A percentile compares a stretch with the other conserved stretches of the same genome.
Evolutionary conservation across 2,329 filamentous ascomycete genomes (phyloP).

Genomic region (Sporothrix euskadiensis): DNA sequence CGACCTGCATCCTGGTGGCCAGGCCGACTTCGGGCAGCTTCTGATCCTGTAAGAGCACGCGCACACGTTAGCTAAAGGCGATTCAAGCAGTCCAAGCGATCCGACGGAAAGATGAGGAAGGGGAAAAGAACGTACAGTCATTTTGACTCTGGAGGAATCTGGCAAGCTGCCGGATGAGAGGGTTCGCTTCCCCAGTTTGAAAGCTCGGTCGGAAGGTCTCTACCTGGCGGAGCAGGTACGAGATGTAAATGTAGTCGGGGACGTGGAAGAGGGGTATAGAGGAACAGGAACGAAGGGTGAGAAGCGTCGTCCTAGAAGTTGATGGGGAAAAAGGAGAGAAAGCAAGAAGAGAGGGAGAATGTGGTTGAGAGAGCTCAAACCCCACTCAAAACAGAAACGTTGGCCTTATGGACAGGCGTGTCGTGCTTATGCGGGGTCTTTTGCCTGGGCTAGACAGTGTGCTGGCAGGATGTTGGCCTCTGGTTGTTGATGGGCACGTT

Average conservation of each 20-base stretch:
- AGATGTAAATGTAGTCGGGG: background rate
- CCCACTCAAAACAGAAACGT: slow-evolving; percentile 23
- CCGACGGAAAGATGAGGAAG: no score
- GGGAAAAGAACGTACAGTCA: slow-evolving; percentile 54
- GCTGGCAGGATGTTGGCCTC: background rate
- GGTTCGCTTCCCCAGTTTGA: slow-evolving; percentile 68
- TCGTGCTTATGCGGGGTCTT: slow-evolving; percentile 27
- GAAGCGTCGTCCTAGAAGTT: slow-evolving; percentile 24
- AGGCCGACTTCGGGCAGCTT: slow-evolving; percentile 62
- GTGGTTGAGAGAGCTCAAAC: slow-evolving; percentile 23
- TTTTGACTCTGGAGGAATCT: slow-evolving; percentile 59
- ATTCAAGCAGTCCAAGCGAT: background rate
- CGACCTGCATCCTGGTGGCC: slow-evolving; percentile 65
- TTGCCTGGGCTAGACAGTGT: background rate
- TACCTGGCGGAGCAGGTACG: background rate
- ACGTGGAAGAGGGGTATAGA: background rate
- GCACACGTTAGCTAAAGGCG: slow-evolving; percentile 21
- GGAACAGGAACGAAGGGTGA: slow-evolving; percentile 35
- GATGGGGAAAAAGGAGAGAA: background rate
- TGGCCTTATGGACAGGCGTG: slow-evolving; percentile 8
- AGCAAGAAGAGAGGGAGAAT: slow-evolving; percentile 3
- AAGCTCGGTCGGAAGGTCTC: background rate
- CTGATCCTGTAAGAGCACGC: slow-evolving; percentile 42
- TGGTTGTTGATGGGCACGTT: background rate
- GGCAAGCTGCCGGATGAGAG: slow-evolving; percentile 61